A percentile compares a stretch with the other conserved stretches of the same genome.
Conservation (phyloP, 768 basidiomycete species). For the Thelephora ganbajun region DNA sequence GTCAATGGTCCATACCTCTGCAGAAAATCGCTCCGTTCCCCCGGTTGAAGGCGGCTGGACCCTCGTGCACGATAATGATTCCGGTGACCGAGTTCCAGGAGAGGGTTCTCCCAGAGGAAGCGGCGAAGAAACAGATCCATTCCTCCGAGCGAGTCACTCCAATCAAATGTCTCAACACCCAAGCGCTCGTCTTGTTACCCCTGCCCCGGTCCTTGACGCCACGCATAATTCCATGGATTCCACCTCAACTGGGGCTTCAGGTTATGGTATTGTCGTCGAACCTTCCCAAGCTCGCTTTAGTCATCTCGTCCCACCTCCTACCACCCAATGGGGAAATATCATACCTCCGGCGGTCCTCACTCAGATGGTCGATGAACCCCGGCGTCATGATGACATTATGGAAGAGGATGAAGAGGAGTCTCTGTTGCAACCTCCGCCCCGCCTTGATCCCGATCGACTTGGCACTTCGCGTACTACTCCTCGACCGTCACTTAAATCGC, state of each 20-base stretch:
- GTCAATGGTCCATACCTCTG: constrained; percentile 16
- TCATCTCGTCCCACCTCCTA: neutral
- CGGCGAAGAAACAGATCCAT: constrained; percentile 57
- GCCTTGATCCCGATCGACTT: neutral
- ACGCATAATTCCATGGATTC: neutral
- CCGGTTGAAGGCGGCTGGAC: neutral
- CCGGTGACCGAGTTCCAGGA: constrained; percentile 20
- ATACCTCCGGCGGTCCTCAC: neutral
- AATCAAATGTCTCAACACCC: neutral
- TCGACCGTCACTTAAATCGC: neutral
- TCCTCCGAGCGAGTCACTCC: constrained; percentile 28
- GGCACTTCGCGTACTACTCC: neutral
- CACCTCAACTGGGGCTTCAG: neutral
- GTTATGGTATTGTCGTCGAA: neutral
- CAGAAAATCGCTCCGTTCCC: neutral
- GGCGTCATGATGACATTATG: neutral
- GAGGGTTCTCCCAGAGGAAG: constrained; percentile 57
- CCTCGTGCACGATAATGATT: neutral
- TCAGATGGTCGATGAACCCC: neutral
- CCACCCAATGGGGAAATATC: neutral
- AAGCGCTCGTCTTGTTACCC: neutral
- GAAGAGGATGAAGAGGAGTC: neutral
- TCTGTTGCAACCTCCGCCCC: neutral
- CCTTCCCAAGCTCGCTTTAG: neutral
- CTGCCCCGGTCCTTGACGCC: neutral